A percentile compares a stretch with the other conserved stretches of the same genome.
These are phyloP conservation scores for Phytophthora palmivora DNA, from an alignment of 352 stramenopile genomes.

Conservation along the genomic window DNA sequence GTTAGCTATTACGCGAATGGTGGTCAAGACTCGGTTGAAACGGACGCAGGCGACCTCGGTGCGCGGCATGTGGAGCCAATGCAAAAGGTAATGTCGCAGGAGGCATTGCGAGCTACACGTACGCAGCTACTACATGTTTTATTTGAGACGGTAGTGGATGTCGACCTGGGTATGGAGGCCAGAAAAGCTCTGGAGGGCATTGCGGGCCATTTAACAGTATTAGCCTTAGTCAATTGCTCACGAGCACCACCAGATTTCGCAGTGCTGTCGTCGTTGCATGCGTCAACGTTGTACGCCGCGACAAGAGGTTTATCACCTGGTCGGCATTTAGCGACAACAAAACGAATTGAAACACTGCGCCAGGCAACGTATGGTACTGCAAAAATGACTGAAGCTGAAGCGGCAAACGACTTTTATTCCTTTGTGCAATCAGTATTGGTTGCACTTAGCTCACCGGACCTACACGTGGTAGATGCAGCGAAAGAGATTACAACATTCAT, in stretches of 20 bases:
- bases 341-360: constrained; percentile 80
- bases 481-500: constrained; percentile 61
- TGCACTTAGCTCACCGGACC: constrained; percentile 70
- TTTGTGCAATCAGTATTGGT: constrained; percentile 72
- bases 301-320: constrained; percentile 81
- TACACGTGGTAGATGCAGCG: constrained; percentile 61
- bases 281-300: constrained; percentile 77
- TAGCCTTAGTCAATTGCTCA: constrained; percentile 55
- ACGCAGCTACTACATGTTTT: constrained; percentile 68
- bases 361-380: constrained; percentile 79
- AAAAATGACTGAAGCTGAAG: constrained; percentile 54
- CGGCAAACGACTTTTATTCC: constrained; percentile 68
- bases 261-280: constrained; percentile 72
- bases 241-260: constrained; percentile 71
- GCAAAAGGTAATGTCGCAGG: constrained; percentile 56
- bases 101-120: constrained; percentile 55
- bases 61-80: constrained; percentile 39
- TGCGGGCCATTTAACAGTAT: constrained; percentile 60
- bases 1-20: constrained; percentile 42
- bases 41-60: constrained; percentile 10
- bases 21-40: constrained; percentile 24
- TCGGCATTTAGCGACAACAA: constrained; percentile 78
- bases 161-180: constrained; percentile 73
- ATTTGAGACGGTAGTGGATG: constrained; percentile 78
- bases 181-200: constrained; percentile 63